Evolutionary conservation across 2,329 filamentous ascomycete species (phyloP), one percentile per base, ranked within the genome.

Genomic region (Stemphylium lycopersici): DNA sequence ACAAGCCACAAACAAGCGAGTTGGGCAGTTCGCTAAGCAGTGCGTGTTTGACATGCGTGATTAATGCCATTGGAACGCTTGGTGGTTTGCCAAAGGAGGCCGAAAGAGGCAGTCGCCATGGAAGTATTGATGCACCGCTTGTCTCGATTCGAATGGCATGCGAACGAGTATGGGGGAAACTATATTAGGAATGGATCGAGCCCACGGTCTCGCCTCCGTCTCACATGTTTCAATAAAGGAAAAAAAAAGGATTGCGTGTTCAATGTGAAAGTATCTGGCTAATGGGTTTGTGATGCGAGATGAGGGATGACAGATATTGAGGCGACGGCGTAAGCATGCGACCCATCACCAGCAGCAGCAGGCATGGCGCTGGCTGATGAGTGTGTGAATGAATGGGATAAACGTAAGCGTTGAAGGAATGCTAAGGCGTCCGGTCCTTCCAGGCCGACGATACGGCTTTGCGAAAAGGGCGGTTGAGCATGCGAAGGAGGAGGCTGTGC

Each of bases 61-160:
- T 61, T 71, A 69, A 66, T 59, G 67, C 68, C 44, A 71, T 71
- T 71, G 65, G 68, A 62, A 59, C 51, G 52, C 31, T 47, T 49
- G 41, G 18, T 33, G 36, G 31, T 33, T 34, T 12, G 24, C 32
- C 32, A 47, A 20, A 20, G 20, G 20, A 20, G 33, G 49, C 45
- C 47, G 18, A 13, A 31, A 36, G 36, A 48, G 49, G 48, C n/a
- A 33, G 37, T 37, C 20, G 33, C 6, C 50, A 46, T 52, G 38
- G 38, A 15, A n/a, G 32, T 24, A 45, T 42, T 46, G 48, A 45
- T 56, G 22, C 13, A 36, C 32, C 40, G 48, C 20, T 51, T 37
- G 34, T 46, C n/a, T 22, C 41, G 18, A 10, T 46, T 51, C 15
- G 26, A 29, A 20, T 20, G 2, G 26, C 2, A 29, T 29, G 26